A percentile compares a stretch with the other conserved stretches of the same genome.
Conservation (phyloP, 768 basidiomycete genomes). For the Lactarius tabidus region DNA sequence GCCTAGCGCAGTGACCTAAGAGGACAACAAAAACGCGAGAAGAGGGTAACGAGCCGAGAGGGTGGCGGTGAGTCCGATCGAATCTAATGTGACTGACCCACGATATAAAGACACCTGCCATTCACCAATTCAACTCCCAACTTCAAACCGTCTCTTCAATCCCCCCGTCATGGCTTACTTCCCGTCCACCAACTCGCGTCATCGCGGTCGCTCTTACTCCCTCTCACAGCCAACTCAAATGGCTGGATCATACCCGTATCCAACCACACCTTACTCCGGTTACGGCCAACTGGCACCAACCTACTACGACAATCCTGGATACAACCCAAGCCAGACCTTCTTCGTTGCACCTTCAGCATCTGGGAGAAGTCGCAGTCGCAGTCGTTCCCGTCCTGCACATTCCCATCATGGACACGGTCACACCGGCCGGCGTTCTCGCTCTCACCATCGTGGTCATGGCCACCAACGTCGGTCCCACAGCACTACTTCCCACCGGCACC, state of each 20-base stretch:
- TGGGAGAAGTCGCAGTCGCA: slow-evolving; percentile 25
- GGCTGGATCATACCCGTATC: slow-evolving; percentile 24
- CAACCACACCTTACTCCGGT: slow-evolving; percentile 27
- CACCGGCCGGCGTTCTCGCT: slow-evolving; percentile 13
- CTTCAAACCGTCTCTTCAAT: slow-evolving; percentile 4
- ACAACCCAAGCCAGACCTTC: slow-evolving; percentile 16
- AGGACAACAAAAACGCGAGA: not conserved
- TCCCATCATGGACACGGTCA: slow-evolving; percentile 11
- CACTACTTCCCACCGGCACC: slow-evolving; percentile 9
- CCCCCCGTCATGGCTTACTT: slow-evolving; percentile 28
- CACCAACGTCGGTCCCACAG: slow-evolving; percentile 24
- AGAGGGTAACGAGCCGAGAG: not conserved
- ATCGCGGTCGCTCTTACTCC: slow-evolving; percentile 28
- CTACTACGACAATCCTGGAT: slow-evolving; percentile 12
- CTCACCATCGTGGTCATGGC: slow-evolving; percentile 9
- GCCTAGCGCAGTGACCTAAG: not conserved
- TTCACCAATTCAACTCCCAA: slow-evolving; percentile 9
- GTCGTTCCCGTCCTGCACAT: slow-evolving; percentile 25
- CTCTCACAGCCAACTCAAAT: slow-evolving; percentile 7
- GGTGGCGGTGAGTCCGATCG: slow-evolving; percentile 6
- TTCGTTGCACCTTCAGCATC: slow-evolving; percentile 24
- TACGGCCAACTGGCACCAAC: slow-evolving; percentile 12
- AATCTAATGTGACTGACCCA: slow-evolving; percentile 5
- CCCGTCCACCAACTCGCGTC: slow-evolving; percentile 23
- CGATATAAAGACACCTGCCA: slow-evolving; percentile 10